Evolutionary conservation across 768 basidiomycete species (phyloP).

Genomic region (Lentinus brumalis): DNA sequence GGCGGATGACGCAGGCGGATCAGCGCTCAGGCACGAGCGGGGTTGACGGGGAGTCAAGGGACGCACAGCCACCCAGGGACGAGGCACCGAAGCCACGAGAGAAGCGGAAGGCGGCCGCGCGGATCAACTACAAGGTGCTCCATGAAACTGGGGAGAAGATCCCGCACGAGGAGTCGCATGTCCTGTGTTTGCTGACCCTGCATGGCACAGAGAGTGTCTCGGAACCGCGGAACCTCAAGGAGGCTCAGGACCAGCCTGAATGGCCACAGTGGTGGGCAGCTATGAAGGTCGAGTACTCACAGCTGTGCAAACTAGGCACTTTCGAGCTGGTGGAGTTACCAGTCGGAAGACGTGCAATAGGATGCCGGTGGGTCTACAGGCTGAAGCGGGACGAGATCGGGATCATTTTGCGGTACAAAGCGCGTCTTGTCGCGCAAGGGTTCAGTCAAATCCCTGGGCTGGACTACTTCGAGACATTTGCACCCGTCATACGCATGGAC

Average conservation of each 20-base stretch:
- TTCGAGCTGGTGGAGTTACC: conserved; percentile 19
- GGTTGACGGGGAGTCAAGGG: no score
- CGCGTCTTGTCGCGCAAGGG: conserved; percentile 39
- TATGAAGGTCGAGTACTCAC: conserved; percentile 12
- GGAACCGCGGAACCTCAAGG: conserved; percentile 4
- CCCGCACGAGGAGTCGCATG: not conserved
- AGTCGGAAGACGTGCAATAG: conserved; percentile 27
- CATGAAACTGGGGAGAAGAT: not conserved
- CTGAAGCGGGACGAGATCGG: conserved; percentile 35
- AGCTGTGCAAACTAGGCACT: not conserved
- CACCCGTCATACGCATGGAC: conserved; percentile 23
- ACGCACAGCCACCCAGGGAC: no score
- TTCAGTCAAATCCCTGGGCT: conserved; percentile 38
- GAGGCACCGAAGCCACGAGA: not conserved
- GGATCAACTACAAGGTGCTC: conserved; percentile 7
- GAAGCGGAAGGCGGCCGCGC: not conserved
- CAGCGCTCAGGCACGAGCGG: no score
- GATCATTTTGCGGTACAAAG: conserved; percentile 35
- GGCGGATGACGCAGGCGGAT: no score
- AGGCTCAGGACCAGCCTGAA: conserved; percentile 10
- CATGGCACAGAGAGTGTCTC: not conserved
- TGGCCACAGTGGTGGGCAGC: conserved; percentile 15
- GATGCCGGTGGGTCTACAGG: conserved; percentile 35
- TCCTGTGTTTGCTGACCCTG: not conserved
- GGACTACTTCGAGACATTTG: conserved; percentile 34